A percentile compares a stretch with the other conserved stretches of the same genome.
Evolutionary conservation across 352 stramenopile genomes (phyloP).

Genomic region (Globisporangium camurandrum): DNA sequence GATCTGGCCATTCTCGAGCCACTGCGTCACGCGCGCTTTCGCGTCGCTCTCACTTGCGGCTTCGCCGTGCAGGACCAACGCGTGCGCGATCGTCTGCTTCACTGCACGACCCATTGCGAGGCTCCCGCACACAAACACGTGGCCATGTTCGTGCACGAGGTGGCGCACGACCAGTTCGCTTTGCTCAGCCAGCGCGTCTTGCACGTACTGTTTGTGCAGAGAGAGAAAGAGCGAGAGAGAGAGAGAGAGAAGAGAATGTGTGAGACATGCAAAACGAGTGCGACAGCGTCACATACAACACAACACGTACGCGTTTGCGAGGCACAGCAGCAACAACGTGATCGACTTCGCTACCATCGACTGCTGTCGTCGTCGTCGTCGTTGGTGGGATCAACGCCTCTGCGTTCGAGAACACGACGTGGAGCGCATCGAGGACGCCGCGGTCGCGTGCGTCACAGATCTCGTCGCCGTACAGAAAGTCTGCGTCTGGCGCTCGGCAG

Average conservation of each 20-base stretch:
- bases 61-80: conserved; percentile 35
- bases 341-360: too few relatives aligned
- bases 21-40: conserved; percentile 38
- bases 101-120: conserved; percentile 68
- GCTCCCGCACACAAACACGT: conserved; percentile 77
- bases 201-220: conserved; percentile 73
- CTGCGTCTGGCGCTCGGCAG: conserved; percentile 43
- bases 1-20: conserved; percentile 32
- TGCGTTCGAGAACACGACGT: conserved; percentile 55
- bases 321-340: too few relatives aligned
- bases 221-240: too few relatives aligned
- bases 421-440: conserved; percentile 40
- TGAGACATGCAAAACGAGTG: background rate
- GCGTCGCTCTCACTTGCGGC: conserved; percentile 27
- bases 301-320: conserved; percentile 39
- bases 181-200: conserved; percentile 52
- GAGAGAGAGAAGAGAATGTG: background rate
- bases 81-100: conserved; percentile 49
- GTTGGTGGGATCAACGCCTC: conserved; percentile 2
- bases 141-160: conserved; percentile 42
- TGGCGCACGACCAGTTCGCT: conserved; percentile 48
- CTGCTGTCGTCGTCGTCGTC: background rate
- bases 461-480: conserved; percentile 71
- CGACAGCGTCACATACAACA: background rate
- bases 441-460: conserved; percentile 28